phyloP scores from a whole-genome alignment of 116 monocot genomes.

The Trichopus zeylanicus region DNA sequence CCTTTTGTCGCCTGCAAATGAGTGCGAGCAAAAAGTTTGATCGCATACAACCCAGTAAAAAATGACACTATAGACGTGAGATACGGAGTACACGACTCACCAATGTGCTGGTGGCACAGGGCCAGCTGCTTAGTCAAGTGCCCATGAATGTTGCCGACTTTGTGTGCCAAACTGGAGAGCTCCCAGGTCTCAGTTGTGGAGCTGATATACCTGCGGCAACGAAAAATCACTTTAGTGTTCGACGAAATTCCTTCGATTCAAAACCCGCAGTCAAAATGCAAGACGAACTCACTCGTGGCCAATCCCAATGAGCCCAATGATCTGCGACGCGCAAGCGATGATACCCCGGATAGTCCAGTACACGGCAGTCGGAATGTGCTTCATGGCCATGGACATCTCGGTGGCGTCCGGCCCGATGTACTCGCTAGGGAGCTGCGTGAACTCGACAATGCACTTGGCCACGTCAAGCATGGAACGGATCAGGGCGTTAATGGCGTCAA shows the following conservation, averaged over 20 bases:
- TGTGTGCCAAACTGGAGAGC: conserved; percentile 74
- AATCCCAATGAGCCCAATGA: conserved; percentile 47
- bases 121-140: conserved; percentile 53
- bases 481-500: conserved; percentile 61
- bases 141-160: conserved; percentile 49
- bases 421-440: conserved; percentile 60
- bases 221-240: not conserved
- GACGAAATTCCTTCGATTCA: not conserved
- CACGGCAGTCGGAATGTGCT: conserved; percentile 65
- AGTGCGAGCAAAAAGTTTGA: not conserved
- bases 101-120: conserved; percentile 35
- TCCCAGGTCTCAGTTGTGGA: conserved; percentile 74
- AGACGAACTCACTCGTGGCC: conserved; percentile 54
- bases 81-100: conserved; percentile 18
- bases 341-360: conserved; percentile 62
- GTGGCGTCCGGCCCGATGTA: conserved; percentile 42
- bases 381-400: conserved; percentile 40
- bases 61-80: not conserved
- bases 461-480: conserved; percentile 59
- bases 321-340: conserved; percentile 59
- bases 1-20: conserved; percentile 45
- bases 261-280: too few relatives aligned
- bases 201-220: conserved; percentile 28
- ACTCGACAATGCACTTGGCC: conserved; percentile 57
- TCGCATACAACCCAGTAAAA: not conserved